These are phyloP conservation scores for Pleurotus citrinopileatus DNA, from an alignment of 768 basidiomycete species.

Conservation along the genomic window DNA sequence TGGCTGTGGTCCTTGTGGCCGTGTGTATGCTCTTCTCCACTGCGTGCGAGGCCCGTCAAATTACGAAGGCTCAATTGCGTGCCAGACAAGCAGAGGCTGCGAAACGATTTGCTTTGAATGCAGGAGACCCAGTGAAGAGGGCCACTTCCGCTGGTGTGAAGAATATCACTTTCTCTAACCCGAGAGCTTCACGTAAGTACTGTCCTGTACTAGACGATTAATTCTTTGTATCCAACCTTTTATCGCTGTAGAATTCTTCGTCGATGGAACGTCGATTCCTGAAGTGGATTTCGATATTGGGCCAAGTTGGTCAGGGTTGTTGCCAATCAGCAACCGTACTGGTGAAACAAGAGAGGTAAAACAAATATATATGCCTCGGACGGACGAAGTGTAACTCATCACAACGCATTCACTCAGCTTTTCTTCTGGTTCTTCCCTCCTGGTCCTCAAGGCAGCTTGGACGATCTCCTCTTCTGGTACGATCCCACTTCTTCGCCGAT, in stretches of 20 bases:
- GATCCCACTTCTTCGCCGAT: slow-evolving; percentile 8
- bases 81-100: slow-evolving; percentile 47
- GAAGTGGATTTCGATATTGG: slow-evolving; percentile 72
- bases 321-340: slow-evolving; percentile 60
- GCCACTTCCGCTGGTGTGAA: slow-evolving; percentile 28
- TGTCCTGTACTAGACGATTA: background rate
- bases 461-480: slow-evolving; percentile 77
- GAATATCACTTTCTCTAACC: slow-evolving; percentile 72
- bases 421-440: slow-evolving; percentile 89
- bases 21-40: slow-evolving; percentile 15
- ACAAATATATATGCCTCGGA: background rate
- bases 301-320: slow-evolving; percentile 70
- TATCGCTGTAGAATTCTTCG: slow-evolving; percentile 56
- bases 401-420: slow-evolving; percentile 36
- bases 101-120: slow-evolving; percentile 30
- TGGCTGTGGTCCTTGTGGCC: slow-evolving; percentile 17
- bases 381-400: background rate
- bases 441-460: slow-evolving; percentile 64
- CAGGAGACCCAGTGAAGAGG: slow-evolving; percentile 15
- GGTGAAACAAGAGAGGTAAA: slow-evolving; percentile 68
- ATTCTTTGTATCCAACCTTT: background rate
- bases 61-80: slow-evolving; percentile 40
- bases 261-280: slow-evolving; percentile 63
- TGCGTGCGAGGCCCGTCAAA: slow-evolving; percentile 24
- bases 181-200: slow-evolving; percentile 55